Conservation (phyloP, 306 rosid species). For the Cicer cuneatum region DNA sequence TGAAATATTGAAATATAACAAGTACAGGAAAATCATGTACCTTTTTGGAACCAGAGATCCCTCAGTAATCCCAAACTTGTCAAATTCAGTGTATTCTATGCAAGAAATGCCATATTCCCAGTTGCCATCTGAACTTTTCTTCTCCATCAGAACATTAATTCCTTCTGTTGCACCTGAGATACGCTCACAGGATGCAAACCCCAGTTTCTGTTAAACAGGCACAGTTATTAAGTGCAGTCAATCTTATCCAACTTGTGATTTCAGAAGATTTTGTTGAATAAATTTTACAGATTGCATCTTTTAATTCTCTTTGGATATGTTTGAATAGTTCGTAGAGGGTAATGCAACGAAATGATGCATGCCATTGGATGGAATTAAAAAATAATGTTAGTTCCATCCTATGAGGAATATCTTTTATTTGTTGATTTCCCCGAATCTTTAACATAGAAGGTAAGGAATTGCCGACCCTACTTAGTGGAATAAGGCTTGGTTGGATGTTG, state of each 20-base stretch:
- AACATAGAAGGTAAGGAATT: constrained; percentile 4
- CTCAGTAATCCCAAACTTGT: constrained; percentile 72
- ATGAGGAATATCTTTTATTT: constrained; percentile 9
- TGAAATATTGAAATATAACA: constrained; percentile 38
- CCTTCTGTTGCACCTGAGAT: constrained; percentile 91
- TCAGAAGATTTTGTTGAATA: constrained; percentile 26
- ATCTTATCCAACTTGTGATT: constrained; percentile 22
- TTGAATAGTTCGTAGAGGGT: neutral
- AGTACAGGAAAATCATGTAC: constrained; percentile 52
- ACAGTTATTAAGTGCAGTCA: constrained; percentile 15
- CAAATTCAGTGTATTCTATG: constrained; percentile 94
- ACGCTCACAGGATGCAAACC: constrained; percentile 93
- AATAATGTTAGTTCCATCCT: neutral
- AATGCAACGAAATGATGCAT: neutral
- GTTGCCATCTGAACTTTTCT: constrained; percentile 73
- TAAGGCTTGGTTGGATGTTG: no score
- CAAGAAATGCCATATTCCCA: constrained; percentile 93
- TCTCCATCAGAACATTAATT: constrained; percentile 86
- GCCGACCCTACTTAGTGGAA: no score
- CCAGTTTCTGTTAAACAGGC: constrained; percentile 70
- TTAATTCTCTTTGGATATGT: constrained; percentile 19
- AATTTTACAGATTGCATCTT: constrained; percentile 1
- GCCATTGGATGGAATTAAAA: neutral
- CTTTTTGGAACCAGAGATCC: constrained; percentile 57
- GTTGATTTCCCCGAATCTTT: constrained; percentile 29